Percentiles rank a stretch among this genome's conserved stretches.
phyloP scores from a whole-genome alignment of 768 basidiomycete species.

The Boletus subparvulus region DNA sequence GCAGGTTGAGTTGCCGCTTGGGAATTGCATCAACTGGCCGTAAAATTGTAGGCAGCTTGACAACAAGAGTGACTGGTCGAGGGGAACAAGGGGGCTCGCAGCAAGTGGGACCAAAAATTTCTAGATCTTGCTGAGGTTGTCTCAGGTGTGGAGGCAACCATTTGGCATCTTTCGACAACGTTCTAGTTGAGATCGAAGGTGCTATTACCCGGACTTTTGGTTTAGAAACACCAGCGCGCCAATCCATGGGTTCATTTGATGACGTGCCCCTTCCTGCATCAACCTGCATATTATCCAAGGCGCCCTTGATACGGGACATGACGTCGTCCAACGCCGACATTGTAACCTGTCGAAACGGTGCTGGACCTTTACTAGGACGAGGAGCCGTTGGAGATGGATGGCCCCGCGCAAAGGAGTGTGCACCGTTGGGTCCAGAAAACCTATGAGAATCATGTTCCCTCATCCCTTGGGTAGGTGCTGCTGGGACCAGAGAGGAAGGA shows the following conservation, averaged over 20 bases:
- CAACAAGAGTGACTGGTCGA: constrained; percentile 37
- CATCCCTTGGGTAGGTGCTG: constrained; percentile 5
- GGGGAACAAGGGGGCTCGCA: constrained; percentile 51
- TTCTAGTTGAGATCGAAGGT: constrained; percentile 10
- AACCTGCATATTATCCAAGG: constrained; percentile 65
- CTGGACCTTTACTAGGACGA: constrained; percentile 18
- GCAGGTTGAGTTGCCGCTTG: constrained; percentile 47
- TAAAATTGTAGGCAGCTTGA: constrained; percentile 50
- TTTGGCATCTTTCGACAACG: constrained; percentile 39
- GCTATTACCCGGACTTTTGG: constrained; percentile 22
- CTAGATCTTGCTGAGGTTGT: constrained; percentile 35
- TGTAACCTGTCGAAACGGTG: constrained; percentile 45
- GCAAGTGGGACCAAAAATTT: constrained; percentile 47
- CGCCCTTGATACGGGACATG: constrained; percentile 85
- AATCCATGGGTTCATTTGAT: constrained; percentile 21
- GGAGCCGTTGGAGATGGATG: constrained; percentile 15
- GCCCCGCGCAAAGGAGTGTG: constrained; percentile 13
- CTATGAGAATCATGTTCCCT: constrained; percentile 22
- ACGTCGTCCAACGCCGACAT: constrained; percentile 81
- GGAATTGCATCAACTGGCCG: constrained; percentile 44
- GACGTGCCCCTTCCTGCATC: constrained; percentile 32
- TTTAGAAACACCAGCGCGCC: constrained; percentile 22
- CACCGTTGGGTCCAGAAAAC: constrained; percentile 20
- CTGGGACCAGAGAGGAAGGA: background rate
- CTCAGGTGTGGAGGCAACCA: constrained; percentile 62